Evolutionary conservation across 352 stramenopile species (phyloP).

Genomic region (Pythium insidiosum): DNA sequence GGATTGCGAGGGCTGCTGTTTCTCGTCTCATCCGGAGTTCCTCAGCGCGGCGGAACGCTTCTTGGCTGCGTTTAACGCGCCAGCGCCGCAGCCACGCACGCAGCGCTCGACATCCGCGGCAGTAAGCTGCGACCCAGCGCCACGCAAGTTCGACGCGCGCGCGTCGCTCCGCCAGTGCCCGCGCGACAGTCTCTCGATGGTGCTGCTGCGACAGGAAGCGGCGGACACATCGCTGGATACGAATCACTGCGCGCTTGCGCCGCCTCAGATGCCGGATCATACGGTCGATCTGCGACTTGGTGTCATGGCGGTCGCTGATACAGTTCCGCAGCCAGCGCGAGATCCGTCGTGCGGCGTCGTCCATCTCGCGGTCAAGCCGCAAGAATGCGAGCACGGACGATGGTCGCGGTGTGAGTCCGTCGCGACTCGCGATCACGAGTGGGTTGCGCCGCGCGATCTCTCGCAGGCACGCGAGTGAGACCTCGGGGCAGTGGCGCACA

Average conservation of each 20-base stretch:
- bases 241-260: conserved; percentile 27
- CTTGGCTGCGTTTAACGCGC: conserved; percentile 24
- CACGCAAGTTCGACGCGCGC: conserved; percentile 21
- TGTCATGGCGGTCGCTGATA: conserved; percentile 19
- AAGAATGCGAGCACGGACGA: conserved; percentile 39
- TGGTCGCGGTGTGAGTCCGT: conserved; percentile 44
- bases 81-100: conserved; percentile 23
- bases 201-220: conserved; percentile 14
- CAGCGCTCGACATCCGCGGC: conserved; percentile 19
- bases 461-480: conserved; percentile 34
- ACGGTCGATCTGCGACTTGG: conserved; percentile 32
- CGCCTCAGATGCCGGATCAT: conserved; percentile 31
- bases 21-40: conserved; percentile 13
- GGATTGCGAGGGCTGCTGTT: conserved; percentile 18
- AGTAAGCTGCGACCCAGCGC: conserved; percentile 20
- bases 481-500: conserved; percentile 53
- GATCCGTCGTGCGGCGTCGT: conserved; percentile 26
- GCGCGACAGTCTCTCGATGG: conserved; percentile 17
- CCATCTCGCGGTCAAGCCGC: conserved; percentile 16
- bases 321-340: conserved; percentile 34
- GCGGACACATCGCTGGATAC: conserved; percentile 50
- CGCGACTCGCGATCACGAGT: conserved; percentile 21
- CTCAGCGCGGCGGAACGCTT: conserved; percentile 19
- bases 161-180: conserved; percentile 15
- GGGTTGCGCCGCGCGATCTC: conserved; percentile 26